Evolutionary conservation across 73 alveolate genomes (phyloP).

Genomic region (Paramecium biaurelia): DNA sequence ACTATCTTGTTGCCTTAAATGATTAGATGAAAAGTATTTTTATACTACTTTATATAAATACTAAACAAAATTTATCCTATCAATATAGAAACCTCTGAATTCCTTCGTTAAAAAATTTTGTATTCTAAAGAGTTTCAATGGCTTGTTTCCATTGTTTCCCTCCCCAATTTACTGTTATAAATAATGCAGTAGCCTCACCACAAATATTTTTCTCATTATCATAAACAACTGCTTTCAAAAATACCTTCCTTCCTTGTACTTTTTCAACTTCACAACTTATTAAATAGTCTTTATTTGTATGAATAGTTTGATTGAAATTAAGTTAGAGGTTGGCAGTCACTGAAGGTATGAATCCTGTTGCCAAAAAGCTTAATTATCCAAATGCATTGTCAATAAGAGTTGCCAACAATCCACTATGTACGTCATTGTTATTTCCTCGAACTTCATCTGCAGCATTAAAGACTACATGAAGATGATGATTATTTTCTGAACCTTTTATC

Average conservation of each 20-base stretch:
- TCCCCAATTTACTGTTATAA: constrained; percentile 64
- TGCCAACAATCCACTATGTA: constrained; percentile 60
- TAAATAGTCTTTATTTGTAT: constrained; percentile 44
- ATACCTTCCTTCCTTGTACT: constrained; percentile 54
- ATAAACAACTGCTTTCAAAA: background rate
- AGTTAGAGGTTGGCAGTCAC: constrained; percentile 59
- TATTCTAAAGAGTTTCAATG: background rate
- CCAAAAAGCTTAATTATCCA: constrained; percentile 50
- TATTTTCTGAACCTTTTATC: background rate
- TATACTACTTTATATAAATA: background rate
- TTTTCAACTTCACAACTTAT: constrained; percentile 49
- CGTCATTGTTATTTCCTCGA: constrained; percentile 47
- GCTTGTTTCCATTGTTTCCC: constrained; percentile 52
- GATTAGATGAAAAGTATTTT: background rate
- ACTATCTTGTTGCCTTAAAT: background rate
- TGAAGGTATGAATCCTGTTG: constrained; percentile 45
- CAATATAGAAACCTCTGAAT: background rate
- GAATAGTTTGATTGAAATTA: constrained; percentile 33
- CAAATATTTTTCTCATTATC: constrained; percentile 26
- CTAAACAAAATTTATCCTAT: background rate
- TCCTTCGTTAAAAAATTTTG: background rate
- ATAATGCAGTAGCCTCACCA: constrained; percentile 32
- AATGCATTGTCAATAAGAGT: constrained; percentile 53
- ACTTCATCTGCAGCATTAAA: constrained; percentile 46
- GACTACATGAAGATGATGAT: background rate